phyloP scores from a whole-genome alignment of 2,329 filamentous ascomycete species.

The Colletotrichum phormii region DNA sequence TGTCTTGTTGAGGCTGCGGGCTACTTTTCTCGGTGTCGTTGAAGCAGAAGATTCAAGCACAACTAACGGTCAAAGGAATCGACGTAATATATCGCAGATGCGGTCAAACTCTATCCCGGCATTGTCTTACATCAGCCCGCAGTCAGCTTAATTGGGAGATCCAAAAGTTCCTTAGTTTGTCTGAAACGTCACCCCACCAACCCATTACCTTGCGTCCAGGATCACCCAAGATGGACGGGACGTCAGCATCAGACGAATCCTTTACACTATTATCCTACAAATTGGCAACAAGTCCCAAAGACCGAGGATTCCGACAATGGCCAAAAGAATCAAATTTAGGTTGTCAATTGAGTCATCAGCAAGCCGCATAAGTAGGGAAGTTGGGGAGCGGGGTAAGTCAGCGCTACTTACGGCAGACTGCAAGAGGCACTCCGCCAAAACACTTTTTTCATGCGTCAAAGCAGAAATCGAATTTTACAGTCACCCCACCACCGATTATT shows the following conservation, averaged over 20 bases:
- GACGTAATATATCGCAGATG: neutral
- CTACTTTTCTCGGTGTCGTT: neutral
- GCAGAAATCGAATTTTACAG: too few relatives aligned
- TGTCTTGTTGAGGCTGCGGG: neutral
- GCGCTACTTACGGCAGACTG: too few relatives aligned
- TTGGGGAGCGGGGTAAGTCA: neutral
- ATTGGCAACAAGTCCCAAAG: neutral
- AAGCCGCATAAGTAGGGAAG: neutral
- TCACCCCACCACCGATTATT: too few relatives aligned
- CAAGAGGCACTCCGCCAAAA: too few relatives aligned
- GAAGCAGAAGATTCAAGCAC: neutral
- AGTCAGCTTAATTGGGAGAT: neutral
- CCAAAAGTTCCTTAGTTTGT: neutral
- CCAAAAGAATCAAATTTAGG: neutral
- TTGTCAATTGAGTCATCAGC: neutral
- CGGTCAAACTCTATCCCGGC: neutral
- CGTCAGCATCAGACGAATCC: neutral
- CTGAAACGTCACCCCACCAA: neutral
- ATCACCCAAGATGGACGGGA: neutral
- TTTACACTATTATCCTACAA: neutral
- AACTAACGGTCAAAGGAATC: neutral
- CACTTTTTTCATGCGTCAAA: too few relatives aligned
- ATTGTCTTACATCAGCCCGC: neutral
- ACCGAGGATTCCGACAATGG: neutral
- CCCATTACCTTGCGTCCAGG: neutral